Base-by-base conservation (phyloP, 352 stramenopile species). In the Phytopythium delawarense region DNA sequence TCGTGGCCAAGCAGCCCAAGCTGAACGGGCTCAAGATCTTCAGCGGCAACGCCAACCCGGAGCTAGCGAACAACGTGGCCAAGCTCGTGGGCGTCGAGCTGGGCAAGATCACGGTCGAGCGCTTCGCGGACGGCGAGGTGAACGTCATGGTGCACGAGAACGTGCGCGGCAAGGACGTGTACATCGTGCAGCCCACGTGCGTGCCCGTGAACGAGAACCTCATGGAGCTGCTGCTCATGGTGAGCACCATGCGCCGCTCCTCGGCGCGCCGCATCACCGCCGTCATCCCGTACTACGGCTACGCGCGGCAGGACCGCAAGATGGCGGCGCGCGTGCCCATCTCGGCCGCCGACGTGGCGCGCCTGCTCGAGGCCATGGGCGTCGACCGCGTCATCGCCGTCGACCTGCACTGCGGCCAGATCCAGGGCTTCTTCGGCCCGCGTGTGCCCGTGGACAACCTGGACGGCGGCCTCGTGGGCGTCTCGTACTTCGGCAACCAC, bases 141-240 rank as follows among this genome's bases (percentile, higher is more conserved):
- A 99, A 99, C 72, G 94, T 99, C 67, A 98, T 99, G 84, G 97
- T 99, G 65, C 96, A 99, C 72, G 97, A 99, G 72, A 99, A 99
- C 79, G 97, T 99, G 69, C 95, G 97, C 62, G 98, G 98, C 62
- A 99, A 99, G 74, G 97, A 99, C 84, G 96, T 99, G 62, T 99
- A 99, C 82, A 98, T 99, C 66, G 94, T 99, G 50, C 98, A 99
- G 83, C 97, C 98, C 9, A 99, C 98, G 37, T 99, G 97, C 78
- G 78, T 96, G 63, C 97, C 96, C 40, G 97, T 99, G 61, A 99
- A 99, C 79, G 97, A 99, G 79, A 99, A 99, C 77, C 85, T 99
- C 2, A 99, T 99, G 96, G 98, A 99, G 82, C 77, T 99, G 57
- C 77, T 98, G 77, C 90, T 98, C 25, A 98, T 98, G 92, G 92